Evolutionary conservation across 1,139 yeast species (phyloP).

Genomic region (Suhomyces coccinellae): DNA sequence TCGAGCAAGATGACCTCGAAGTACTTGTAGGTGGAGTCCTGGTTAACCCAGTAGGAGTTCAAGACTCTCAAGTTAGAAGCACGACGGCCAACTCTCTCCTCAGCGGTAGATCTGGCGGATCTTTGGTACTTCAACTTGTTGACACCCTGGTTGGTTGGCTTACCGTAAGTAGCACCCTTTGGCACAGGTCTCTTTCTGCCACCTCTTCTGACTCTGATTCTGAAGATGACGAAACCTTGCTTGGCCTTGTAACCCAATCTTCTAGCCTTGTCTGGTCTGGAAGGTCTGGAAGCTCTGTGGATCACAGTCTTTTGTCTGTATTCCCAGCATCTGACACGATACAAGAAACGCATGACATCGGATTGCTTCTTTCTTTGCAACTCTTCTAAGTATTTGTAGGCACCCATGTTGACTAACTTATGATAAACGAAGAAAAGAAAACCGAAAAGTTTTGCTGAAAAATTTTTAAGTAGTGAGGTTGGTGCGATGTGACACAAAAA

Average conservation of each 20-base stretch:
- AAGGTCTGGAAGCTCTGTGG: conserved; percentile 98
- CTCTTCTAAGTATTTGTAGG: conserved; percentile 99
- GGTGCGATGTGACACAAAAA: conserved; percentile 7
- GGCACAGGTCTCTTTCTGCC: conserved; percentile 99
- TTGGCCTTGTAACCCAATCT: conserved; percentile 99
- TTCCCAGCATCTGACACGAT: conserved; percentile 99
- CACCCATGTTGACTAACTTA: conserved; percentile 72
- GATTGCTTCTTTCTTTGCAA: conserved; percentile 99
- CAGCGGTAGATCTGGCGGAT: conserved; percentile 96
- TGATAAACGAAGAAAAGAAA: conserved; percentile 17
- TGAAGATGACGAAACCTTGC: conserved; percentile 98
- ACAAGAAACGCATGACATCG: conserved; percentile 97
- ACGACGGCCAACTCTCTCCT: conserved; percentile 99
- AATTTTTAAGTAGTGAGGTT: conserved; percentile 13
- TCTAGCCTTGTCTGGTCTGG: conserved; percentile 99
- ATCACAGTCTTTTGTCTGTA: conserved; percentile 98
- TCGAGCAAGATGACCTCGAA: conserved; percentile 96
- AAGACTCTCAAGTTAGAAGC: conserved; percentile 98
- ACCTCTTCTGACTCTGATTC: conserved; percentile 99
- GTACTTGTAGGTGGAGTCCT: conserved; percentile 99
- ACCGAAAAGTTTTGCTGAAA: conserved; percentile 11
- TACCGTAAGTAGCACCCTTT: conserved; percentile 99
- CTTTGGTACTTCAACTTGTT: conserved; percentile 99
- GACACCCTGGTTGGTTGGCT: conserved; percentile 99
- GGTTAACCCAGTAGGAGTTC: conserved; percentile 99